A percentile compares a stretch with the other conserved stretches of the same genome.
phyloP scores from a whole-genome alignment of 495 filamentous ascomycete species.

The Aspergillus steynii region DNA sequence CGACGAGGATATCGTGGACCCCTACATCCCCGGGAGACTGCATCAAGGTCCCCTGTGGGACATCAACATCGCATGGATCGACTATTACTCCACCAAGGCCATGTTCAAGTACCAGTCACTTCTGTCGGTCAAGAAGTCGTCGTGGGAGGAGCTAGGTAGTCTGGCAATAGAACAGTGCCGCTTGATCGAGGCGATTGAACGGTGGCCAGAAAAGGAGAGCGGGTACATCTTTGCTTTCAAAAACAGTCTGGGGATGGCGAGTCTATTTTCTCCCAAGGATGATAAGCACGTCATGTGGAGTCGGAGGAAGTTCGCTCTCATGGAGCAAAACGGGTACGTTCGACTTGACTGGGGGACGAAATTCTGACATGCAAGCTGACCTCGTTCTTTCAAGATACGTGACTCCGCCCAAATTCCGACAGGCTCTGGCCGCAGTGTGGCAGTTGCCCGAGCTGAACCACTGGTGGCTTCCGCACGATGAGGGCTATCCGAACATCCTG shows the following conservation, averaged over 20 bases:
- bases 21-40: slow-evolving; percentile 65
- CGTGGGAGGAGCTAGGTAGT: slow-evolving; percentile 51
- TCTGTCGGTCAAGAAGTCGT: slow-evolving; percentile 49
- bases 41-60: slow-evolving; percentile 69
- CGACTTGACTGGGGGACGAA: background rate
- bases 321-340: slow-evolving; percentile 83
- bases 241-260: slow-evolving; percentile 72
- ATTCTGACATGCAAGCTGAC: slow-evolving; percentile 2
- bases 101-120: slow-evolving; percentile 79
- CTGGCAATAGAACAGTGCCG: slow-evolving; percentile 72
- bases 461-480: slow-evolving; percentile 88
- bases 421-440: slow-evolving; percentile 71
- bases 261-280: slow-evolving; percentile 76
- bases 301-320: slow-evolving; percentile 71
- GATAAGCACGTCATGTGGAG: slow-evolving; percentile 76
- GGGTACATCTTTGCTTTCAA: slow-evolving; percentile 73
- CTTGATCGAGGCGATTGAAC: slow-evolving; percentile 73
- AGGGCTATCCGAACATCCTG: slow-evolving; percentile 68
- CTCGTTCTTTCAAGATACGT: slow-evolving; percentile 63
- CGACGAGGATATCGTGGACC: slow-evolving; percentile 68
- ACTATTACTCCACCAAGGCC: slow-evolving; percentile 74
- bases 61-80: slow-evolving; percentile 71
- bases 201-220: slow-evolving; percentile 67
- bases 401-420: slow-evolving; percentile 71
- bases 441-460: slow-evolving; percentile 63